Evolutionary conservation across 164 flowering plant genomes (phyloP).

Genomic region (Tinospora cordifolia): DNA sequence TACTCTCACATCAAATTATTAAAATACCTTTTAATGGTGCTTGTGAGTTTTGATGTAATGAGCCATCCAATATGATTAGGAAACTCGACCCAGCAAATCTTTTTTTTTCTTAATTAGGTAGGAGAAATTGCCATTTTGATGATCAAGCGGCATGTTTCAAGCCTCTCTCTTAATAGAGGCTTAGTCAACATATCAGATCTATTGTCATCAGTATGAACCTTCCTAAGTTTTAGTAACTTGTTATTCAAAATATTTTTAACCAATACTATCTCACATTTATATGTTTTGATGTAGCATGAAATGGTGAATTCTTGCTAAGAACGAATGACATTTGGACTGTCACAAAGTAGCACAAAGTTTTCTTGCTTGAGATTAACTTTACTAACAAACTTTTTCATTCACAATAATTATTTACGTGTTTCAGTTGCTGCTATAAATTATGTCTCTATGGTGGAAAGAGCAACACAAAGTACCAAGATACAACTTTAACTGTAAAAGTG

Average conservation of each 20-base stretch:
- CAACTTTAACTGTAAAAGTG: background rate
- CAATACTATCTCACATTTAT: slow-evolving; percentile 1
- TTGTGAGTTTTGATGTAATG: no score
- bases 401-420: no score
- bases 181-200: background rate
- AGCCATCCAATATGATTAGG: no score
- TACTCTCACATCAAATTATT: no score
- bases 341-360: background rate
- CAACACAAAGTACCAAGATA: background rate
- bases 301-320: background rate
- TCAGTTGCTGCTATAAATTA: no score
- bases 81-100: no score
- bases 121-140: no score
- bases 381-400: background rate
- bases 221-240: background rate
- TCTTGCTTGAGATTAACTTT: background rate
- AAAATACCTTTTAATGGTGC: no score
- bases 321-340: background rate
- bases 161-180: background rate
- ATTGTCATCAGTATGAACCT: background rate
- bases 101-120: no score
- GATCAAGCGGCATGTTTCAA: no score
- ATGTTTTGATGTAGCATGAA: background rate
- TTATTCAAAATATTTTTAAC: background rate
- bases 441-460: no score